Evolutionary conservation across 2,329 filamentous ascomycete species (phyloP), one percentile per base, ranked within the genome.

Genomic region (Pleurostoma richardsiae): DNA sequence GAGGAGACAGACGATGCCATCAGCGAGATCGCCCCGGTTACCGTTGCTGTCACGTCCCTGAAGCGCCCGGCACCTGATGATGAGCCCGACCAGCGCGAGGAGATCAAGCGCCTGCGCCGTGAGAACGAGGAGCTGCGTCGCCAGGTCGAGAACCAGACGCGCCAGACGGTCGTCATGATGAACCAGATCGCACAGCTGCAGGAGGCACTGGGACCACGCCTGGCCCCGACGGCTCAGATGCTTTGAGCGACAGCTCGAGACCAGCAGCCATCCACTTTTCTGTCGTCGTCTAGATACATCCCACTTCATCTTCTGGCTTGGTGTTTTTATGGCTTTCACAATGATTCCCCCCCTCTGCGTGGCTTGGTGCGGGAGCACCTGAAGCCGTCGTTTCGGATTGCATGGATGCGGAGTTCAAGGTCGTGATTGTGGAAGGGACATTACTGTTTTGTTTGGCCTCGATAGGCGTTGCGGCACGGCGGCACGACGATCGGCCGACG

Each of bases 81-180:
- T n/a, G 61, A 65, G 3, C 66, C 65, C 19, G 77, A 79, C 38
- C 61, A 88, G 30, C 80, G 79, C 26, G 76, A 81, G 41, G 83
- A 88, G 59, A 66, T 86, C 50, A 87, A 86, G 66, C 75, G 83
- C 31, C 67, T 89, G 33, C 75, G 78, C n/a, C 70, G 70, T 41
- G 84, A 88, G 61, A 83, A 85, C 49, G 72, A 81, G 52, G 79
- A 83, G 54, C 68, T 84, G 41, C 71, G 71, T 51, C 59, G 64
- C 11, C 71, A 79, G 48, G 65, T 79, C 50, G 68, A 77, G 38
- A 64, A 70, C 39, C 76, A 79, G 50, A 71, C 65, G 19, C 68
- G 68, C 40, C 69, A 74, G 52, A 71, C 67, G 4, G 56, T 69
- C 10, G 62, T 67, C 30, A 73, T 77, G 70, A 36, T 36, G 33